Evolutionary conservation across 2,329 filamentous ascomycete genomes (phyloP).

Genomic region (Aureobasidium sp.): DNA sequence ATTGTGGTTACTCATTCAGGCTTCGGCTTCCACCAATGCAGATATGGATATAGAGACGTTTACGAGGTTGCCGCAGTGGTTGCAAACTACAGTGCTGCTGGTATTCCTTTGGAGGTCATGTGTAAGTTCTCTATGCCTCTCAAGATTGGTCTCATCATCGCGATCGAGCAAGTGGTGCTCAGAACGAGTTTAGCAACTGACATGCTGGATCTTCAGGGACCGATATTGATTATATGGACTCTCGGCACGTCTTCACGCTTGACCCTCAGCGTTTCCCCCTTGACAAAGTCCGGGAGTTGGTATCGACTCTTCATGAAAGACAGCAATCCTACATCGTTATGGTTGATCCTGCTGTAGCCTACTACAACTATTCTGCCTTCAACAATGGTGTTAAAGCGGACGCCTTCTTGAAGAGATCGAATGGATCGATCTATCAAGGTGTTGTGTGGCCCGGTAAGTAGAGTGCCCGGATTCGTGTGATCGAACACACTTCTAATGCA

Average conservation of each 20-base stretch:
- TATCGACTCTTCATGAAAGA: conserved; percentile 45
- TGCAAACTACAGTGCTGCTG: conserved; percentile 57
- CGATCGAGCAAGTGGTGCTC: no score
- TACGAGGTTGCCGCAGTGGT: conserved; percentile 61
- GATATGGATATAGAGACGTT: conserved; percentile 48
- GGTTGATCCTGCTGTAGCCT: conserved; percentile 61
- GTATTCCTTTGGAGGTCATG: conserved; percentile 64
- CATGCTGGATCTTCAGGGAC: conserved; percentile 20
- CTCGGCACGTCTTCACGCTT: conserved; percentile 54
- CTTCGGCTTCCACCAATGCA: conserved; percentile 46
- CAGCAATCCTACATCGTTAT: conserved; percentile 49
- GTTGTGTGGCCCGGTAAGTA: conserved; percentile 66
- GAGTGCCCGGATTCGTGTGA: no score
- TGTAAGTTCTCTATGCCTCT: background rate
- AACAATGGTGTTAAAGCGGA: conserved; percentile 54
- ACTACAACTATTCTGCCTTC: conserved; percentile 48
- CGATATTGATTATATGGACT: conserved; percentile 40
- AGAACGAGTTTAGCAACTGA: no score
- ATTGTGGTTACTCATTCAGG: conserved; percentile 27
- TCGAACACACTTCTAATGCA: background rate
- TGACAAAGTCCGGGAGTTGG: conserved; percentile 57
- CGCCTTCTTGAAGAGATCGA: conserved; percentile 45
- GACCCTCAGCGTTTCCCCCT: conserved; percentile 59
- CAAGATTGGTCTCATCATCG: no score
- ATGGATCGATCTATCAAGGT: conserved; percentile 52